phyloP scores from a whole-genome alignment of 495 filamentous ascomycete genomes.

The Thozetella sp. region DNA sequence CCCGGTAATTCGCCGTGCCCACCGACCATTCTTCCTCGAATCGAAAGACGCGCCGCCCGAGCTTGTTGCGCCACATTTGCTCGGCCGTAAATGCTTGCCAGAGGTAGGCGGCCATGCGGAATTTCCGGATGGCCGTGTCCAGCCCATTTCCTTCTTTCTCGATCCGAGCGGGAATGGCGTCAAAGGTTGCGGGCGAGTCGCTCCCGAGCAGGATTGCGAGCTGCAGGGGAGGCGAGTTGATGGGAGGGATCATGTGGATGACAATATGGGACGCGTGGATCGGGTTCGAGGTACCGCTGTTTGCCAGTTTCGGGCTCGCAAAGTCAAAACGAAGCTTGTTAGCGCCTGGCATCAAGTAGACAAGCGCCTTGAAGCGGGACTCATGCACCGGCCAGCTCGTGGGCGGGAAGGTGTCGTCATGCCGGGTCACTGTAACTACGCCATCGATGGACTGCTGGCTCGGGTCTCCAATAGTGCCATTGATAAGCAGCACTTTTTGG shows the following conservation, averaged over 20 bases:
- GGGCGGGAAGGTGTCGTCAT: slow-evolving; percentile 81
- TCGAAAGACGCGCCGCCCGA: slow-evolving; percentile 82
- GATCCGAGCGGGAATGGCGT: slow-evolving; percentile 73
- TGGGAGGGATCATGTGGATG: slow-evolving; percentile 82
- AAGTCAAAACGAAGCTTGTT: slow-evolving; percentile 89
- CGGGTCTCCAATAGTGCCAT: slow-evolving; percentile 77
- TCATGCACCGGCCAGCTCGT: slow-evolving; percentile 82
- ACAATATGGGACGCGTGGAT: slow-evolving; percentile 78
- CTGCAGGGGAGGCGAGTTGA: slow-evolving; percentile 76
- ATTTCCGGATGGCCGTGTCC: slow-evolving; percentile 80
- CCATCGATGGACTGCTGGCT: slow-evolving; percentile 74
- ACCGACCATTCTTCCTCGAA: slow-evolving; percentile 93
- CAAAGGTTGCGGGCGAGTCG: slow-evolving; percentile 85
- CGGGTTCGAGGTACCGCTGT: slow-evolving; percentile 66
- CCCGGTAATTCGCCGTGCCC: slow-evolving; percentile 72
- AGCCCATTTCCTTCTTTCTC: slow-evolving; percentile 80
- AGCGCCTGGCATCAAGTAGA: slow-evolving; percentile 84
- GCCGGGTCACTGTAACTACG: slow-evolving; percentile 74
- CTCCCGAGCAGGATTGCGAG: slow-evolving; percentile 82
- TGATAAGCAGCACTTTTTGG: slow-evolving; percentile 83
- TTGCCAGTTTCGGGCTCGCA: slow-evolving; percentile 74
- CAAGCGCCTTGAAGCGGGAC: slow-evolving; percentile 85
- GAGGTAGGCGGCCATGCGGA: slow-evolving; percentile 86
- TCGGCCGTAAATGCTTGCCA: slow-evolving; percentile 97
- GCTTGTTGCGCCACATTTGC: slow-evolving; percentile 86